Conservation (phyloP, 2,329 filamentous ascomycete species). For the Capronia coronata region DNA sequence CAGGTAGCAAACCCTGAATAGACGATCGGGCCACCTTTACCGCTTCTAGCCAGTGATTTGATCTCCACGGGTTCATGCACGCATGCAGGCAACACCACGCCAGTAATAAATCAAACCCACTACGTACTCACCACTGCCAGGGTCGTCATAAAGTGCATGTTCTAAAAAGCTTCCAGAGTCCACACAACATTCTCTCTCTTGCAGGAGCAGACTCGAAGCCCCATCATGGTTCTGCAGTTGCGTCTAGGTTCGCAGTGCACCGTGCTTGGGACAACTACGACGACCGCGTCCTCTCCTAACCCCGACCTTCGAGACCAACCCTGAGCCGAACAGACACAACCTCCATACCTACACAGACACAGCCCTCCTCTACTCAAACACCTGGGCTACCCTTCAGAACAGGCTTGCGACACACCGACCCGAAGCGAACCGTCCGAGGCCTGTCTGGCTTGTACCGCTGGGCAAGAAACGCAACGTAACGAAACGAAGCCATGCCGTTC, state of each 20-base stretch:
- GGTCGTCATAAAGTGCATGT: too few species aligned
- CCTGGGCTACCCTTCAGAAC: too few species aligned
- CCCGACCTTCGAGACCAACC: not conserved
- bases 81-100: not conserved
- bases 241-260: not conserved
- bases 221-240: not conserved
- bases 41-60: conserved; percentile 9
- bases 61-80: conserved; percentile 16
- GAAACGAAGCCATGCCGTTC: conserved; percentile 11
- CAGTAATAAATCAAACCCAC: too few species aligned
- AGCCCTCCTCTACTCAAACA: not conserved
- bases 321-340: not conserved
- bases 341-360: not conserved
- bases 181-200: not conserved
- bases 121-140: not conserved
- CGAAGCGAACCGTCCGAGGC: not conserved
- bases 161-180: not conserved
- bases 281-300: not conserved
- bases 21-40: conserved; percentile 21
- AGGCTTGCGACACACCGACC: not conserved
- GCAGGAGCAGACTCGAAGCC: not conserved
- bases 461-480: too few species aligned
- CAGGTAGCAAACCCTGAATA: not conserved
- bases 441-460: not conserved
- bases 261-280: conserved; percentile 2